Percentiles rank a stretch among this genome's conserved stretches.
phyloP scores from a whole-genome alignment of 768 basidiomycete species.

The Calvatia gigantea region DNA sequence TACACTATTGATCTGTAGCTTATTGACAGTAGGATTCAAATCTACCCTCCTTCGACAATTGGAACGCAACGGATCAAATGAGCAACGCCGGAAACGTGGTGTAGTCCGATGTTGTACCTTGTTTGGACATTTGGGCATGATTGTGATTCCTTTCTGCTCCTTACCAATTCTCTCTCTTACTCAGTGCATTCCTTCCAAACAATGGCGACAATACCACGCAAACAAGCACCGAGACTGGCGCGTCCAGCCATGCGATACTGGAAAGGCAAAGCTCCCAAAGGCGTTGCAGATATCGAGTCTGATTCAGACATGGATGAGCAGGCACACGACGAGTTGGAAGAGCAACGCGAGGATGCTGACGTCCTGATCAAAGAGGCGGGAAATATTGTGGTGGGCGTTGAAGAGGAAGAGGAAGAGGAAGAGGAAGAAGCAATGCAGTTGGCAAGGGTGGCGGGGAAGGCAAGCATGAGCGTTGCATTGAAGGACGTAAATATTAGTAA shows the following conservation, averaged over 20 bases:
- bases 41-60: no score
- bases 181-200: neutral
- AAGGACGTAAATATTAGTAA: constrained; percentile 78
- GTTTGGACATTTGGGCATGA: neutral
- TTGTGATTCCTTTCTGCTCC: neutral
- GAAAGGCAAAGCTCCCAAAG: constrained; percentile 88
- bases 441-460: constrained; percentile 27
- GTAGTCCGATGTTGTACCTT: constrained; percentile 6
- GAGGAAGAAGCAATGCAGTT: constrained; percentile 43
- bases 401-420: constrained; percentile 31
- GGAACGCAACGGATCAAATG: constrained; percentile 7
- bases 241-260: constrained; percentile 83
- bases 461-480: constrained; percentile 70
- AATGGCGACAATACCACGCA: constrained; percentile 38
- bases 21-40: neutral
- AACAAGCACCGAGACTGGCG: constrained; percentile 75
- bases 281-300: constrained; percentile 52
- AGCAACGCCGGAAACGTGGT: neutral
- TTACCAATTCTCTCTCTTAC: neutral
- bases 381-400: constrained; percentile 34
- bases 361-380: constrained; percentile 58
- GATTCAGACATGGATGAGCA: constrained; percentile 67
- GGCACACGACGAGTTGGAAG: constrained; percentile 28
- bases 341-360: constrained; percentile 46
- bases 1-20: neutral